Percentiles rank a stretch among this genome's conserved stretches.
Conservation (phyloP, 345 rosid genomes). For the Pistacia atlantica region DNA sequence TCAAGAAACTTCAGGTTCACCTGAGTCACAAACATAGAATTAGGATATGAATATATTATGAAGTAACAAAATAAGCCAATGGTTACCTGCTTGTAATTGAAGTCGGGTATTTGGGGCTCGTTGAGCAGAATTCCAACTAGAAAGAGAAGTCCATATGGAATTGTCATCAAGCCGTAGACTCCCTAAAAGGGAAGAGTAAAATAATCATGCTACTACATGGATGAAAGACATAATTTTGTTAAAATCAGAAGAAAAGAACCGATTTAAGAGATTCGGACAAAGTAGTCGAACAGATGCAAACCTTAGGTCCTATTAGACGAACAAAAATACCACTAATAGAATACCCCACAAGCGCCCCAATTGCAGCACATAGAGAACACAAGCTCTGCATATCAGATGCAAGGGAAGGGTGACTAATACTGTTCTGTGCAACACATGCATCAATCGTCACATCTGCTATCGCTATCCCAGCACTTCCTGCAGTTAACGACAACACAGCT, state of each 20-base stretch:
- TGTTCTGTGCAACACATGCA: slow-evolving; percentile 92
- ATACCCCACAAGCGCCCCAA: slow-evolving; percentile 81
- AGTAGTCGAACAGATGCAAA: slow-evolving; percentile 23
- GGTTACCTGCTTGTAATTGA: slow-evolving; percentile 67
- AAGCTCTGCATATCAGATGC: slow-evolving; percentile 96
- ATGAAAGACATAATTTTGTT: neutral
- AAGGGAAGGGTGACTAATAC: slow-evolving; percentile 67
- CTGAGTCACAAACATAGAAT: slow-evolving; percentile 39
- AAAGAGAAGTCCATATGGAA: slow-evolving; percentile 64
- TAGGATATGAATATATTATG: slow-evolving; percentile 12
- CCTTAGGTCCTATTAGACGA: slow-evolving; percentile 88
- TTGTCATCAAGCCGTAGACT: slow-evolving; percentile 72
- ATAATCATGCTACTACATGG: neutral
- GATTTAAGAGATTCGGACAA: neutral
- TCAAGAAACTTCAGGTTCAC: slow-evolving; percentile 61
- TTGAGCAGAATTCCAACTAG: slow-evolving; percentile 60
- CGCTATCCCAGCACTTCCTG: slow-evolving; percentile 74
- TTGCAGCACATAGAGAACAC: slow-evolving; percentile 71
- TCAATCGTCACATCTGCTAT: slow-evolving; percentile 94
- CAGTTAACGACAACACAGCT: slow-evolving; percentile 67
- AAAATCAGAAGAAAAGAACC: too few species aligned
- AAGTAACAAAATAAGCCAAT: neutral
- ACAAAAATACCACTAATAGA: slow-evolving; percentile 82
- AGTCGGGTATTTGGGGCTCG: slow-evolving; percentile 56
- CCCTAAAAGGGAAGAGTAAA: slow-evolving; percentile 50